Evolutionary conservation across 2,329 filamentous ascomycete species (phyloP).

Genomic region (Colletotrichum sp.): DNA sequence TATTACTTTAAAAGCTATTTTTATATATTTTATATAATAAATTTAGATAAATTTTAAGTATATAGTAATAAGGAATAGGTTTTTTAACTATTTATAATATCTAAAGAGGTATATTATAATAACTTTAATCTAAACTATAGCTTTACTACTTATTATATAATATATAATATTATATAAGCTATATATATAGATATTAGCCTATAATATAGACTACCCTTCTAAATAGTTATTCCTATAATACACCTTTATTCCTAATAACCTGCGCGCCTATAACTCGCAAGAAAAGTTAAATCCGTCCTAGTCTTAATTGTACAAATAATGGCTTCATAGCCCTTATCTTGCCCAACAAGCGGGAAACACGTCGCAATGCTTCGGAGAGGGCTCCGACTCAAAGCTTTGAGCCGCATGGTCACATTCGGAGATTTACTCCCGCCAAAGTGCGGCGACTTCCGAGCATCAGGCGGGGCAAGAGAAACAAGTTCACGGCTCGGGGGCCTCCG

Average conservation of each 20-base stretch:
- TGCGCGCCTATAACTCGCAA: too few species aligned
- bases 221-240: too few species aligned
- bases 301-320: background rate
- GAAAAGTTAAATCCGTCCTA: background rate
- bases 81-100: background rate
- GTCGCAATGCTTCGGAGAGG: background rate
- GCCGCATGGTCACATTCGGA: background rate
- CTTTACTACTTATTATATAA: too few species aligned
- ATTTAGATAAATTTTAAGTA: background rate
- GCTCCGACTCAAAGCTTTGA: background rate
- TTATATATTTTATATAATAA: background rate
- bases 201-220: too few species aligned
- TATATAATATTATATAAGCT: too few species aligned
- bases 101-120: background rate
- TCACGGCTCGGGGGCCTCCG: background rate
- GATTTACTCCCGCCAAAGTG: background rate
- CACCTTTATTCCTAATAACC: too few species aligned
- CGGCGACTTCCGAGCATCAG: background rate
- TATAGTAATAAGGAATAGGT: background rate
- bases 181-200: too few species aligned
- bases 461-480: background rate
- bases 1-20: too few species aligned
- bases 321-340: background rate
- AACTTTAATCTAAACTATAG: too few species aligned
- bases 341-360: background rate